Evolutionary conservation across 495 filamentous ascomycete species (phyloP).

Genomic region (Sabuloglossum arenarium): DNA sequence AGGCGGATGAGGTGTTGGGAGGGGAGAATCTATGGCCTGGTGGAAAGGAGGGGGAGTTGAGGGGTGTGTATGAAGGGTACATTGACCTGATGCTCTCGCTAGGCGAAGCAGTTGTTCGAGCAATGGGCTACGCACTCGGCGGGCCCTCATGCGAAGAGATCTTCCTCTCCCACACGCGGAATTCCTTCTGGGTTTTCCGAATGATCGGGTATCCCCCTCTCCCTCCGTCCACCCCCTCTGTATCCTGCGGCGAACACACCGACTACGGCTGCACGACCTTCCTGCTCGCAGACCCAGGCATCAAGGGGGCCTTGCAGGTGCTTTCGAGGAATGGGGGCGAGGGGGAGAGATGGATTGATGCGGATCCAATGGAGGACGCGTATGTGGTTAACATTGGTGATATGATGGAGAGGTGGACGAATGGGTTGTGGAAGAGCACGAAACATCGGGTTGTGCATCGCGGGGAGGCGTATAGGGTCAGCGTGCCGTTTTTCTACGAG

Average conservation of each 20-base stretch:
- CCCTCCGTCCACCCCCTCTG: not conserved
- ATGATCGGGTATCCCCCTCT: constrained; percentile 10
- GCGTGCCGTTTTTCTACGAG: constrained; percentile 24
- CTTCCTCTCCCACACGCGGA: constrained; percentile 3
- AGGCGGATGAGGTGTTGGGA: constrained; percentile 5
- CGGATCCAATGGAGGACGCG: constrained; percentile 16
- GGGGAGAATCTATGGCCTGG: constrained; percentile 16
- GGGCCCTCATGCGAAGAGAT: constrained; percentile 8
- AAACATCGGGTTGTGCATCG: constrained; percentile 20
- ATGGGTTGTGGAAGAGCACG: constrained; percentile 20
- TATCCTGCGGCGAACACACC: constrained; percentile 8
- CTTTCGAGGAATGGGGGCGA: constrained; percentile 11
- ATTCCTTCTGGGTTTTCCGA: constrained; percentile 9
- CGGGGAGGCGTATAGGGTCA: constrained; percentile 16
- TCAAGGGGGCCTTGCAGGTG: constrained; percentile 17
- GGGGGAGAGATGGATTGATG: constrained; percentile 15
- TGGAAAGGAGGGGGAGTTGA: constrained; percentile 5
- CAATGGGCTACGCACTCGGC: constrained; percentile 19
- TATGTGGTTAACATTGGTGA: constrained; percentile 25
- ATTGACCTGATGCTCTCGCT: not conserved
- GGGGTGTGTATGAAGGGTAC: constrained; percentile 10
- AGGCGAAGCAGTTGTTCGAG: constrained; percentile 15
- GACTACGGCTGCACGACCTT: constrained; percentile 23
- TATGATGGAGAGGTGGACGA: constrained; percentile 23
- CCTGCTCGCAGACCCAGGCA: constrained; percentile 15